phyloP scores from a whole-genome alignment of 2,329 filamentous ascomycete species.

The Drechslerella coelobrocha region DNA sequence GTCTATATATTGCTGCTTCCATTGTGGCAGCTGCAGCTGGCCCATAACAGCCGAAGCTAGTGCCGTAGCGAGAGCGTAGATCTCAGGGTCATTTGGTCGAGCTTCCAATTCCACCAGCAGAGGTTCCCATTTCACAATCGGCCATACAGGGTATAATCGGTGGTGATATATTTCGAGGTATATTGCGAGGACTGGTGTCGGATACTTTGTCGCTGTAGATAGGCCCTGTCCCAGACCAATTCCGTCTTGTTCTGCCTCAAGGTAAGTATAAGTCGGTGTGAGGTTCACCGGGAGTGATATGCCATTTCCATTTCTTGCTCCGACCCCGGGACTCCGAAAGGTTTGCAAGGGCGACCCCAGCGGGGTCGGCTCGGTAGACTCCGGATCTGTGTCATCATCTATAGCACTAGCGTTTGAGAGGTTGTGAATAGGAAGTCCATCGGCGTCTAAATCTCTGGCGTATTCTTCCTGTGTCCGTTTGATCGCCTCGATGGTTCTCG shows the following conservation, averaged over 20 bases:
- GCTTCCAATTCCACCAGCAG: conserved; percentile 25
- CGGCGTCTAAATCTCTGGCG: conserved; percentile 20
- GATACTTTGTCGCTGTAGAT: conserved; percentile 34
- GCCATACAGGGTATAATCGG: conserved; percentile 45
- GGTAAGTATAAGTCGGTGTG: conserved; percentile 29
- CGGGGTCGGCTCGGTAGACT: conserved; percentile 35
- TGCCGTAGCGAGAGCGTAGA: conserved; percentile 39
- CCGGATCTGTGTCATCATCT: conserved; percentile 40
- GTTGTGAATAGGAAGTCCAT: conserved; percentile 15
- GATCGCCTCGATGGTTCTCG: conserved; percentile 61
- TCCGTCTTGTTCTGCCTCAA: conserved; percentile 42
- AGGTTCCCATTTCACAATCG: conserved; percentile 43
- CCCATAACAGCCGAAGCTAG: conserved; percentile 43
- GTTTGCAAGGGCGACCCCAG: conserved; percentile 21
- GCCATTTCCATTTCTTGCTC: conserved; percentile 13
- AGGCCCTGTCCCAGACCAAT: conserved; percentile 38
- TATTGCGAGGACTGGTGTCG: conserved; percentile 34
- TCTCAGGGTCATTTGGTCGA: conserved; percentile 39
- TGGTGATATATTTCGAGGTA: conserved; percentile 48
- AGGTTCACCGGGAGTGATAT: conserved; percentile 5
- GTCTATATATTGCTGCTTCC: conserved; percentile 39
- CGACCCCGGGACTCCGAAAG: conserved; percentile 15
- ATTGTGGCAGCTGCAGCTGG: conserved; percentile 42
- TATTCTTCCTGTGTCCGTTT: conserved; percentile 55
- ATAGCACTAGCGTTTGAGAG: conserved; percentile 2